These are phyloP conservation scores for Xylaria sp. DNA, from an alignment of 2,329 filamentous ascomycete species.

Conservation along the genomic window DNA sequence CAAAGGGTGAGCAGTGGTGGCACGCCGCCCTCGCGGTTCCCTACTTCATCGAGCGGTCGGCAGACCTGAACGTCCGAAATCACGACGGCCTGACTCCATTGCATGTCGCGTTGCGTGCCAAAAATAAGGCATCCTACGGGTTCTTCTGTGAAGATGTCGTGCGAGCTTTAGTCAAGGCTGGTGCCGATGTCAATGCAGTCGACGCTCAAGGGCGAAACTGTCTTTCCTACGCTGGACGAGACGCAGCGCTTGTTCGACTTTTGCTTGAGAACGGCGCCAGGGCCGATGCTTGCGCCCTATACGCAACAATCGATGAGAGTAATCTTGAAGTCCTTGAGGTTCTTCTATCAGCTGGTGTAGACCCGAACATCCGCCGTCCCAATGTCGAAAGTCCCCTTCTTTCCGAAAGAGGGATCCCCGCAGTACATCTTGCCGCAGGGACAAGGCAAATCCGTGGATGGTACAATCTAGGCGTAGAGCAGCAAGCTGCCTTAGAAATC, in stretches of 20 bases:
- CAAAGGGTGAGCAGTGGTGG: constrained; percentile 26
- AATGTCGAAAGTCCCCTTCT: background rate
- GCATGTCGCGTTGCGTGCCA: constrained; percentile 10
- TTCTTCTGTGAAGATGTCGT: constrained; percentile 10
- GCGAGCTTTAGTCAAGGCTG: constrained; percentile 18
- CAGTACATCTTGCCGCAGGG: constrained; percentile 11
- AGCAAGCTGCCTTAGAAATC: background rate
- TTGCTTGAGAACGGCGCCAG: constrained; percentile 21
- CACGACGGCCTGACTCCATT: constrained; percentile 15
- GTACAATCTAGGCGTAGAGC: background rate
- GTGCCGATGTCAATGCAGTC: constrained; percentile 24
- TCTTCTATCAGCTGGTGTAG: constrained; percentile 20
- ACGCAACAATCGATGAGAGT: constrained; percentile 6
- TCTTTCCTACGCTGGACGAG: constrained; percentile 16
- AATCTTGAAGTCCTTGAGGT: constrained; percentile 1
- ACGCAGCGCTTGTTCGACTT: constrained; percentile 4
- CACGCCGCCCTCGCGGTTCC: constrained; percentile 27
- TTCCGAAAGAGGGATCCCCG: background rate
- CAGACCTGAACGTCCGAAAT: constrained; percentile 20
- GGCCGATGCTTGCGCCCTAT: constrained; percentile 5
- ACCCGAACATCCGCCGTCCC: constrained; percentile 20
- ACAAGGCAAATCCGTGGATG: background rate
- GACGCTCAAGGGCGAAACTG: constrained; percentile 21
- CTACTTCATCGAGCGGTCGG: constrained; percentile 24
- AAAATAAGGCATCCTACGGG: background rate